Conservation (phyloP, 2,329 filamentous ascomycete species). For the Phoma sp. region DNA sequence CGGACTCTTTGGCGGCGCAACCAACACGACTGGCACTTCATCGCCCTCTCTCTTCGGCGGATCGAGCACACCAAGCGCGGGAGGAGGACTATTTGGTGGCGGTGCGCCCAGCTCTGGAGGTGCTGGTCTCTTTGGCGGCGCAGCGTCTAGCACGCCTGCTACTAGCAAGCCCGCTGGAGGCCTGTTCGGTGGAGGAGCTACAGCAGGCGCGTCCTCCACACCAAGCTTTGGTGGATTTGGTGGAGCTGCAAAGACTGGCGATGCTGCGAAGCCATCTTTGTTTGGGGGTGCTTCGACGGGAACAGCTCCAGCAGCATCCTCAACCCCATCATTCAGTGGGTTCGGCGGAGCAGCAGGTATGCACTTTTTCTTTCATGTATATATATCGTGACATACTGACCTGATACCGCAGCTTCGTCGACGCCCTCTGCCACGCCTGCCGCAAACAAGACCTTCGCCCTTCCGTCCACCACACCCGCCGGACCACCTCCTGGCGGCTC, state of each 20-base stretch:
- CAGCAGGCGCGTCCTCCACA: conserved; percentile 30
- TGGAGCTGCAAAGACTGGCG: conserved; percentile 28
- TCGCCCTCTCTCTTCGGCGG: conserved; percentile 36
- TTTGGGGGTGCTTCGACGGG: conserved; percentile 28
- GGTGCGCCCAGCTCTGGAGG: conserved; percentile 13
- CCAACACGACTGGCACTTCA: conserved; percentile 31
- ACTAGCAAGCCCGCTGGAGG: conserved; percentile 34
- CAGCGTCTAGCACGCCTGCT: conserved; percentile 35
- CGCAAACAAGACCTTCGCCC: conserved; percentile 43
- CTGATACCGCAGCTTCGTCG: conserved; percentile 19
- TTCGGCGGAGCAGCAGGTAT: conserved; percentile 27
- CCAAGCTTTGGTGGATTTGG: conserved; percentile 23
- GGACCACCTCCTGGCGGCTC: conserved; percentile 44
- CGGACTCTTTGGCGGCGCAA: conserved; percentile 35
- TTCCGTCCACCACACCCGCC: conserved; percentile 49
- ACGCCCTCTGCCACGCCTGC: conserved; percentile 44
- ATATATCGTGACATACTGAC: background rate
- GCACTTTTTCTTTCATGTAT: background rate
- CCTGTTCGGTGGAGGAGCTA: conserved; percentile 36
- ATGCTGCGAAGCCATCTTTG: conserved; percentile 33
- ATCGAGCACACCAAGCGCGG: conserved; percentile 21
- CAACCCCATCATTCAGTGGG: conserved; percentile 22
- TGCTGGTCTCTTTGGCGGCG: conserved; percentile 36
- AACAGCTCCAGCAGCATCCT: conserved; percentile 17
- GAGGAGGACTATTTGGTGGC: conserved; percentile 26